A percentile compares a stretch with the other conserved stretches of the same genome.
phyloP scores from a whole-genome alignment of 495 filamentous ascomycete species.

The Amorphotheca resinae region DNA sequence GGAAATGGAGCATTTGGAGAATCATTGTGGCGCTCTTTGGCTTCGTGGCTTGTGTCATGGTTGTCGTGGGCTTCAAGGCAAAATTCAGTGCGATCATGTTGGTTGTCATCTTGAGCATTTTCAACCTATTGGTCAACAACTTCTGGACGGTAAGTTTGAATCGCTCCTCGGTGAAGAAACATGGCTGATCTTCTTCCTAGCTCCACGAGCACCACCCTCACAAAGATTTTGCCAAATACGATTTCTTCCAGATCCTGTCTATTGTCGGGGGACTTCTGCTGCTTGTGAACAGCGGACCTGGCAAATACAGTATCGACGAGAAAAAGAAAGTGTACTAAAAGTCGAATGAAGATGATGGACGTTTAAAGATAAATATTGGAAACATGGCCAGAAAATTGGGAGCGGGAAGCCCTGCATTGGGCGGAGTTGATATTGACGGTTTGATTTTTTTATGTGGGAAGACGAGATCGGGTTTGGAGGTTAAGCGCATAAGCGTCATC shows the following conservation, averaged over 20 bases:
- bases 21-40: slow-evolving; percentile 72
- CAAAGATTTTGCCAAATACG: slow-evolving; percentile 99
- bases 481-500: slow-evolving; percentile 1
- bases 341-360: neutral
- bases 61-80: slow-evolving; percentile 98
- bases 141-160: slow-evolving; percentile 87
- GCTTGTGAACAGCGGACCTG: slow-evolving; percentile 95
- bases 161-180: neutral
- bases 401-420: slow-evolving; percentile 12
- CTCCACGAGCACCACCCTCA: slow-evolving; percentile 97
- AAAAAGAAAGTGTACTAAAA: slow-evolving; percentile 98
- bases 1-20: slow-evolving; percentile 80
- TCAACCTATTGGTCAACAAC: slow-evolving; percentile 97
- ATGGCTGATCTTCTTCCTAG: slow-evolving; percentile 32
- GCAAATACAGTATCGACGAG: slow-evolving; percentile 95
- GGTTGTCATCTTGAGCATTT: slow-evolving; percentile 87
- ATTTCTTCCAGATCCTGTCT: slow-evolving; percentile 99
- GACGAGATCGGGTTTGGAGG: neutral
- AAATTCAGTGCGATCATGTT: slow-evolving; percentile 94
- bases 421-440: slow-evolving; percentile 14
- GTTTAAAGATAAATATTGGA: slow-evolving; percentile 4
- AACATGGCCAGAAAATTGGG: slow-evolving; percentile 10
- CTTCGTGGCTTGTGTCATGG: slow-evolving; percentile 90
- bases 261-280: slow-evolving; percentile 94
- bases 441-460: slow-evolving; percentile 7